Base-by-base conservation (phyloP, 345 rosid genomes). In the Cardamine occulta region DNA sequence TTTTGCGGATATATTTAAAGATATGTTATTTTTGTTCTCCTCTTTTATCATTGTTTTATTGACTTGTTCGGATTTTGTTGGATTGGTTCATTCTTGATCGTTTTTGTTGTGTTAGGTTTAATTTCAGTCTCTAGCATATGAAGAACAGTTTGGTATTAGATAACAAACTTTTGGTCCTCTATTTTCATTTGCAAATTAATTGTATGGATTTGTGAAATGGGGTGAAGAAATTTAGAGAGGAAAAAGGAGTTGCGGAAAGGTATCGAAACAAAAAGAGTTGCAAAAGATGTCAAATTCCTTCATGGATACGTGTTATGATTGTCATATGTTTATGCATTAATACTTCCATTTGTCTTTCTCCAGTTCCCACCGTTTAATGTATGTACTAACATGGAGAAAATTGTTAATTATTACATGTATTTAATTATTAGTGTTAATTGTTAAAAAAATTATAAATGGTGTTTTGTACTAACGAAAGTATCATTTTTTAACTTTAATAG, bases 271-370 rank as follows among this genome's bases (percentile, higher is more conserved):
- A 55, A 31, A 55, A 28, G 60, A 55, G 60, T 7, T 55, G 13
- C 61, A 56, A 26, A 29, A 55, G 19, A 56, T 28, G 39, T 28
- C 39, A 56, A 15, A 19, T 29, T 56, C 61, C 37, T 56, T 56
- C 39, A 15, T 56, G 21, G 12, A 56, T 40, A 40, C 45, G 15
- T 40, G 17, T 24, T 23, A 53, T 47, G 52, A 45, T 23, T 11
- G 26, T 21, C 29, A 51, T 23, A 5, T 51, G 15, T 21, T 10
- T 9, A 10, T 8, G 56, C 13, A 51, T 21, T 21, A 19, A 3
- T 49, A 9, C 14, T 9, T 19, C 12, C 2, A 9, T 19, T 49
- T 23, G 15, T n/a, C 10, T 26, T 54, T 7, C 18, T 31, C 58
- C 15, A 12, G 15, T 40, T 40, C 12, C 45, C 13, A 40, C 45